Evolutionary conservation across 2,329 filamentous ascomycete species (phyloP).

Genomic region (Dactylellina parvicollis): DNA sequence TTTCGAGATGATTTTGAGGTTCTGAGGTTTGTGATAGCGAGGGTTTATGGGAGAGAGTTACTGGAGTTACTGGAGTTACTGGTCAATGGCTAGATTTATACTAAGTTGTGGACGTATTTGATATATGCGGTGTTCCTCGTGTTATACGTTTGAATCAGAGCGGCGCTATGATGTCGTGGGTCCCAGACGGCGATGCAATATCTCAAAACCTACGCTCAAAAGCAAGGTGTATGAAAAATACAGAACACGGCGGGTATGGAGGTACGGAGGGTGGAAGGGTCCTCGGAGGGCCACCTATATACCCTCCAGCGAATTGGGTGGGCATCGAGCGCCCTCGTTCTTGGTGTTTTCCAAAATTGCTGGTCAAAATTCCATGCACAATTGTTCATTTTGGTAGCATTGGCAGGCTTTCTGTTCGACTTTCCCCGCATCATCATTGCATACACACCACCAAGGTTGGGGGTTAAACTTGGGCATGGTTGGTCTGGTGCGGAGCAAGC

Average conservation of each 20-base stretch:
- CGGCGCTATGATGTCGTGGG: not conserved
- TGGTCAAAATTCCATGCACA: slow-evolving; percentile 46
- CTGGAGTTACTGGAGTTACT: not conserved
- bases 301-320: not conserved
- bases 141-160: not conserved
- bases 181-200: not conserved
- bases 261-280: not conserved
- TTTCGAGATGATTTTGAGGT: not conserved
- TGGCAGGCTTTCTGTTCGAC: slow-evolving; percentile 4
- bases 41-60: too few relatives aligned
- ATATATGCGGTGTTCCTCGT: not conserved
- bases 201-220: too few relatives aligned
- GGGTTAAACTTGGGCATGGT: not conserved
- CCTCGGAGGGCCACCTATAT: not conserved
- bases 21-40: not conserved
- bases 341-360: slow-evolving; percentile 23
- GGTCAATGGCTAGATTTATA: not conserved
- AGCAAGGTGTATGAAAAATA: too few relatives aligned
- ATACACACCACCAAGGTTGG: not conserved
- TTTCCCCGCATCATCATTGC: slow-evolving; percentile 32
- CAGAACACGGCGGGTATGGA: too few relatives aligned
- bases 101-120: not conserved
- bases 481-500: not conserved
- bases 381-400: not conserved
- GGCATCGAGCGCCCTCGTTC: slow-evolving; percentile 2